Conservation (phyloP, 352 stramenopile species). For the Pythium phragmiticola region DNA sequence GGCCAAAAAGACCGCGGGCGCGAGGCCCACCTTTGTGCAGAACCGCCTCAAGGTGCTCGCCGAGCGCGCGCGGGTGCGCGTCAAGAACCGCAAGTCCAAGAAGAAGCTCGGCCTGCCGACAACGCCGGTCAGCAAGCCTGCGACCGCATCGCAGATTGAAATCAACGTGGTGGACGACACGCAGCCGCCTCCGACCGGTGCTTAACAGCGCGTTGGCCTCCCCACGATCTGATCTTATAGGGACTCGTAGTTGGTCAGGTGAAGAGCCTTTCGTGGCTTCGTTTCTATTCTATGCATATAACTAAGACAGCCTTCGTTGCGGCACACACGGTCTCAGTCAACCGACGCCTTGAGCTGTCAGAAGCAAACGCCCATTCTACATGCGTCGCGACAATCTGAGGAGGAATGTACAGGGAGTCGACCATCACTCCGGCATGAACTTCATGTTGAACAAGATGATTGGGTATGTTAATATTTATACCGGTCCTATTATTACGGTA, state of each 20-base stretch:
- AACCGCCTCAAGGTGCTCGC: slow-evolving; percentile 50
- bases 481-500: no score
- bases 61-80: slow-evolving; percentile 45
- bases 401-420: no score
- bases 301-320: background rate
- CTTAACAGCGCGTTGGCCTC: background rate
- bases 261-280: background rate
- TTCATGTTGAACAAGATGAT: no score
- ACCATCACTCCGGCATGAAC: no score
- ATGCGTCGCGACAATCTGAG: no score
- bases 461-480: no score
- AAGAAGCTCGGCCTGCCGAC: background rate
- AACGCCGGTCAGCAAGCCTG: background rate
- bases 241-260: background rate
- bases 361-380: no score
- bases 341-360: no score
- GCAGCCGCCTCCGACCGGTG: background rate
- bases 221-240: no score
- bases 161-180: background rate
- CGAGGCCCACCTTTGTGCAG: slow-evolving; percentile 33
- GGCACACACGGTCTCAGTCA: no score
- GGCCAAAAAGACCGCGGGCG: background rate
- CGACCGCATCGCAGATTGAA: background rate
- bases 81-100: slow-evolving; percentile 14
- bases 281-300: background rate